A percentile compares a stretch with the other conserved stretches of the same genome.
Conservation (phyloP, 2,329 filamentous ascomycete genomes). For the Cercospora nicotianae region DNA sequence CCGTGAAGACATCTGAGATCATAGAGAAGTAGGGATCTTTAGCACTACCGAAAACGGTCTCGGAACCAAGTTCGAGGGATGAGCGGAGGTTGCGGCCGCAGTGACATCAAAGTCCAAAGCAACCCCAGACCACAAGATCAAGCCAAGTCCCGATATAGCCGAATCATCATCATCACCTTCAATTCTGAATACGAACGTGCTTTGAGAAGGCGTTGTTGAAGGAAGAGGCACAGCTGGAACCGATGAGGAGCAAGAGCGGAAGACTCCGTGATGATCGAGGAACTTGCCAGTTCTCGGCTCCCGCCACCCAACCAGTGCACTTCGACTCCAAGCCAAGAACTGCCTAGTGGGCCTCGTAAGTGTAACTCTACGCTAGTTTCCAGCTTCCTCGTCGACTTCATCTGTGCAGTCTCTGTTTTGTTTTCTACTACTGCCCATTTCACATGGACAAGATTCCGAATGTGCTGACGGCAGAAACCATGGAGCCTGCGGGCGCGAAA, state of each 20-base stretch:
- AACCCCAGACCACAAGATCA: background rate
- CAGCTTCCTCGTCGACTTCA: background rate
- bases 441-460: background rate
- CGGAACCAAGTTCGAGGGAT: background rate
- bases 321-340: background rate
- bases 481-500: slow-evolving; percentile 5
- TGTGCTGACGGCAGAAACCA: background rate
- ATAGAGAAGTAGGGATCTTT: background rate
- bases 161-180: background rate
- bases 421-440: background rate
- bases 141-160: background rate
- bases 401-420: background rate
- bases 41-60: background rate
- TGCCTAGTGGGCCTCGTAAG: background rate
- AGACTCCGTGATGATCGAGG: background rate
- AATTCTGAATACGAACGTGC: background rate
- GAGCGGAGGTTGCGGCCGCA: background rate
- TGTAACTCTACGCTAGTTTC: background rate
- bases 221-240: background rate
- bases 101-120: background rate
- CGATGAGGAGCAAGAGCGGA: background rate
- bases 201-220: background rate
- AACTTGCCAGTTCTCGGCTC: background rate
- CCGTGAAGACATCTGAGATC: background rate
- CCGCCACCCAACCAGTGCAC: background rate